phyloP scores from a whole-genome alignment of 2,329 filamentous ascomycete species.

The Paradendryphiella salina region DNA sequence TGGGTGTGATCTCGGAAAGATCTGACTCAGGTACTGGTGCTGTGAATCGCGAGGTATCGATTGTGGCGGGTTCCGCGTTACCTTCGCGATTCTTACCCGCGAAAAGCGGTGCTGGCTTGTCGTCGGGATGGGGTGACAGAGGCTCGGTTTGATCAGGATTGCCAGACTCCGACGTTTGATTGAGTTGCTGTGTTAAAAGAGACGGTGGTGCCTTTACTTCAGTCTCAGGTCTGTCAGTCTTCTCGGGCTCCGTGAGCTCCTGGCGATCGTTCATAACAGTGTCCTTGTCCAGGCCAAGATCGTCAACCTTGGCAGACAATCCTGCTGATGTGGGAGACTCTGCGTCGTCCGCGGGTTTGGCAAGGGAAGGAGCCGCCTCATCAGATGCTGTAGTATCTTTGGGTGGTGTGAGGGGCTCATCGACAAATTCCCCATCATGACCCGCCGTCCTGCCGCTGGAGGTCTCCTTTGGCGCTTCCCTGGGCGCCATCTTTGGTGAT shows the following conservation, averaged over 20 bases:
- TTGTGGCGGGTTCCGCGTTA: constrained; percentile 34
- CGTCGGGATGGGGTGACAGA: constrained; percentile 64
- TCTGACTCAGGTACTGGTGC: constrained; percentile 34
- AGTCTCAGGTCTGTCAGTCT: constrained; percentile 28
- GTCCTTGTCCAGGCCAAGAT: constrained; percentile 64
- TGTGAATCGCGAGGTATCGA: constrained; percentile 37
- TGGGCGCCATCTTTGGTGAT: constrained; percentile 52
- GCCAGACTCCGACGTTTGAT: constrained; percentile 35
- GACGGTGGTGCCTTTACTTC: constrained; percentile 44
- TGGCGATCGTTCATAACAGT: constrained; percentile 52
- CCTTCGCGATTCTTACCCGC: constrained; percentile 46
- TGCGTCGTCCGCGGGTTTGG: constrained; percentile 38
- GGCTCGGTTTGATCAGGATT: constrained; percentile 30
- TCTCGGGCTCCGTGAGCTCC: constrained; percentile 23
- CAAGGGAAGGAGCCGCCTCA: constrained; percentile 21
- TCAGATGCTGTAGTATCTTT: constrained; percentile 30
- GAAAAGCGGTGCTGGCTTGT: constrained; percentile 70
- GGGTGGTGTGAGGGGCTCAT: constrained; percentile 71
- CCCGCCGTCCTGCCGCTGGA: constrained; percentile 28
- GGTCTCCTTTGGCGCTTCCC: constrained; percentile 32
- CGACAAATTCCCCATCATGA: constrained; percentile 71
- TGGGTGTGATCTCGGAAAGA: constrained; percentile 43
- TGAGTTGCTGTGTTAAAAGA: constrained; percentile 50
- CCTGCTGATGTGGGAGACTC: constrained; percentile 56
- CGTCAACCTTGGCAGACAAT: constrained; percentile 59